These are phyloP conservation scores for Carallia brachiata DNA, from an alignment of 345 rosid species.

Conservation along the genomic window DNA sequence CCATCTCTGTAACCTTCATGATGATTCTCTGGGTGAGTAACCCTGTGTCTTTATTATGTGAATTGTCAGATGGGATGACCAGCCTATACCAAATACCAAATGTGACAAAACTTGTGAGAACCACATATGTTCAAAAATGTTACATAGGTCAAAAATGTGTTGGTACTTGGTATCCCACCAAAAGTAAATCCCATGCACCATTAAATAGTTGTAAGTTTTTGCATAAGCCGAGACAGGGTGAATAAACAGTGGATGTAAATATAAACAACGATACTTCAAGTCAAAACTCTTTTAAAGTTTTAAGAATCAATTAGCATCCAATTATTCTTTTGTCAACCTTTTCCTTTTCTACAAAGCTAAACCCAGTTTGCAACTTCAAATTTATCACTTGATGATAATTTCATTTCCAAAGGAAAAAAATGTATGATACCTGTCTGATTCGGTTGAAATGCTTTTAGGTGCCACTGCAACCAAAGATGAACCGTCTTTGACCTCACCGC, in stretches of 20 bases:
- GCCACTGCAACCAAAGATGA: slow-evolving; percentile 47
- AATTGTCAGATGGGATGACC: slow-evolving; percentile 47
- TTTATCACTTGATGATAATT: background rate
- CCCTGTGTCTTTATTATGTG: slow-evolving; percentile 61
- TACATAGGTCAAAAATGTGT: background rate
- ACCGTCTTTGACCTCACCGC: slow-evolving; percentile 69
- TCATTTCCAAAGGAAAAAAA: background rate
- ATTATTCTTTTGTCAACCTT: background rate
- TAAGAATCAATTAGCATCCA: background rate
- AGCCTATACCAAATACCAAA: slow-evolving; percentile 39
- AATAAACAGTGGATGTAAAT: too few relatives aligned
- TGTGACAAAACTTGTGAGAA: background rate
- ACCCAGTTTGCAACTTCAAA: background rate
- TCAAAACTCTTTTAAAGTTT: background rate
- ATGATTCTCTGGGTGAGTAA: slow-evolving; percentile 54
- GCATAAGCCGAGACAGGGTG: background rate
- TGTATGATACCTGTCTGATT: slow-evolving; percentile 61
- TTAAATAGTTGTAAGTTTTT: background rate
- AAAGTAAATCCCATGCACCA: background rate
- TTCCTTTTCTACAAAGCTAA: background rate
- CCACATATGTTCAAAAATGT: background rate
- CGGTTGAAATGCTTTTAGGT: slow-evolving; percentile 53
- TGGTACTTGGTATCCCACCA: background rate
- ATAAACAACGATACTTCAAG: too few relatives aligned
- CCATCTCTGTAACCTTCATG: slow-evolving; percentile 47